These are phyloP conservation scores for Pseudogymnoascus sp. DNA, from an alignment of 2,329 filamentous ascomycete genomes.

Conservation along the genomic window DNA sequence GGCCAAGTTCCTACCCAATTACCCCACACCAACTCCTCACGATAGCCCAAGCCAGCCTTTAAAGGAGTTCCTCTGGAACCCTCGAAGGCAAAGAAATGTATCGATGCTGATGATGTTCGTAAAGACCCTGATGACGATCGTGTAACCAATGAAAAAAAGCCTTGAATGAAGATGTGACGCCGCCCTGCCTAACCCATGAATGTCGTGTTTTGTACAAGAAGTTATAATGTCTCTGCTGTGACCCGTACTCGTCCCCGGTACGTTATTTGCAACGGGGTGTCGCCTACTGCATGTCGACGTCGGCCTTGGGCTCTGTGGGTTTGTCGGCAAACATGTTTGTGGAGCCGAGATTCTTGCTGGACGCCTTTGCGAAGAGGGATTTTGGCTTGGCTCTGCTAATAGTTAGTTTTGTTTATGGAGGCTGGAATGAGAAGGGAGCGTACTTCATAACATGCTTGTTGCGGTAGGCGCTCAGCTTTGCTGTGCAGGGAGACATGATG, in stretches of 20 bases:
- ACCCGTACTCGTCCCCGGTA: not conserved
- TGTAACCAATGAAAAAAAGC: slow-evolving; percentile 8
- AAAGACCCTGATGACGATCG: slow-evolving; percentile 6
- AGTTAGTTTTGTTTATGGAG: slow-evolving; percentile 18
- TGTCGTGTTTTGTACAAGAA: slow-evolving; percentile 7
- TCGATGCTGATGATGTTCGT: slow-evolving; percentile 7
- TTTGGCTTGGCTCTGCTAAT: slow-evolving; percentile 51
- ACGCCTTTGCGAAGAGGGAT: slow-evolving; percentile 59
- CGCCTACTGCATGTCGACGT: slow-evolving; percentile 6
- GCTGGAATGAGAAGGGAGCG: slow-evolving; percentile 26
- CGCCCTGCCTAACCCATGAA: slow-evolving; percentile 1
- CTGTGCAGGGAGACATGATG: slow-evolving; percentile 79
- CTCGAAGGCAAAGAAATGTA: slow-evolving; percentile 5
- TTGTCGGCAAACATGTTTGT: slow-evolving; percentile 11
- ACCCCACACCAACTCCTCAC: slow-evolving; percentile 6
- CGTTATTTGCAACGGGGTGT: not conserved
- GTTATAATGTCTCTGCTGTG: not conserved
- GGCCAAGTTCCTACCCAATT: slow-evolving; percentile 4
- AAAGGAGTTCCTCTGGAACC: not conserved
- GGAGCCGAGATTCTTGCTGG: slow-evolving; percentile 48
- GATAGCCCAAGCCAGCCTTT: not conserved
- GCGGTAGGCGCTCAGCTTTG: slow-evolving; percentile 73
- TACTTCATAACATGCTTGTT: slow-evolving; percentile 75
- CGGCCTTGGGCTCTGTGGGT: slow-evolving; percentile 9
- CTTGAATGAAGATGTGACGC: slow-evolving; percentile 8